phyloP scores from a whole-genome alignment of 2,329 filamentous ascomycete genomes.

The Sclerotinia trifoliorum region DNA sequence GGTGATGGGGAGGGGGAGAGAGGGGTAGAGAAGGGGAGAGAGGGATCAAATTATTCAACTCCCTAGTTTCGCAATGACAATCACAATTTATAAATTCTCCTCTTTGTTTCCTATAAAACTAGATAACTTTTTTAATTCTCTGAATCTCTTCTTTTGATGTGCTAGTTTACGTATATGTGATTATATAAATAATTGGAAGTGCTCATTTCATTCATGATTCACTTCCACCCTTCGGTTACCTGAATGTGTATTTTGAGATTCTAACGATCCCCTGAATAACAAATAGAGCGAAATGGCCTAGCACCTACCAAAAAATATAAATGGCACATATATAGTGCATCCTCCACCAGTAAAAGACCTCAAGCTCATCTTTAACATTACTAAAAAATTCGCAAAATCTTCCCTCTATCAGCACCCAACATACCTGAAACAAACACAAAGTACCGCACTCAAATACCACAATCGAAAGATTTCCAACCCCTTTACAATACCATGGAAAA shows the following conservation, averaged over 20 bases:
- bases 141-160: background rate
- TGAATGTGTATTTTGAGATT: background rate
- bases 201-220: background rate
- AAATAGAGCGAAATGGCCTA: background rate
- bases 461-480: background rate
- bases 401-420: background rate
- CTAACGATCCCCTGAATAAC: background rate
- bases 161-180: background rate
- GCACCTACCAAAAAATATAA: background rate
- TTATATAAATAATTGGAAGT: too few relatives aligned
- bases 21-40: too few relatives aligned
- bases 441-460: background rate
- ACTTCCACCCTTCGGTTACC: background rate
- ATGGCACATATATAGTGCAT: background rate
- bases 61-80: too few relatives aligned
- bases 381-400: background rate
- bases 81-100: too few relatives aligned
- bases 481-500: background rate
- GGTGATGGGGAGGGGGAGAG: too few relatives aligned
- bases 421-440: background rate
- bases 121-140: background rate
- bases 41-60: too few relatives aligned
- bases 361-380: background rate
- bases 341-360: background rate
- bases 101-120: background rate